Evolutionary conservation across 805 yeast species (phyloP), one percentile per base, ranked within the genome.

Genomic region (Saturnispora gosingensis): DNA sequence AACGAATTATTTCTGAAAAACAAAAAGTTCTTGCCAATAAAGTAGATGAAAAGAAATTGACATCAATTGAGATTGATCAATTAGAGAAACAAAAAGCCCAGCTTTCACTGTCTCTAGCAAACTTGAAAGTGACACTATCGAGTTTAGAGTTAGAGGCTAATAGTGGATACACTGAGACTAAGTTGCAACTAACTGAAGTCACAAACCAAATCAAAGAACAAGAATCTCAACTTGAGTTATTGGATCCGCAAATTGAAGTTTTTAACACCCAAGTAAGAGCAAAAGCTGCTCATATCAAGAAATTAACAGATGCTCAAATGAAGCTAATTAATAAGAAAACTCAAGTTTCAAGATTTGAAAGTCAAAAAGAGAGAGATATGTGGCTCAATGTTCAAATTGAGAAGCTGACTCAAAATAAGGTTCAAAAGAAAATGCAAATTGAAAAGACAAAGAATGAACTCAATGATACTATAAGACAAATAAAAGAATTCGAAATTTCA

Each of bases 311-410:
- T 7, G 73, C 67, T 28, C 89, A 85, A 63, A 71, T 85, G 56
- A 66, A 74, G 15, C 64, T 90, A 4, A 77, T 84, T 47, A 72
- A 85, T 7, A 90, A 88, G 60, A 85, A 82, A 58, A 87, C 85
- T 42, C 78, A 89, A 48, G 77, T 76, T 53, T 73, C 80, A 25
- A 76, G 79, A 55, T 89, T 88, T 58, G 55, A 64, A 1, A 65
- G 76, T 15, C 73, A 74, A 55, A 60, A 66, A 2, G 83, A 86
- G 53, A 74, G 97, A 56, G 83, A 88, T 61, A 43, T 54, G 2
- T 87, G 95, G 91, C 71, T 90, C 15, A 61, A 69, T 8, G 48
- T 62, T 0, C 83, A 88, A 59, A 74, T 87, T 20, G 46, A 61
- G 0, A 50, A 35, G n/a, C 50, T 53, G 8, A 43, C 43, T 11